Conservation (phyloP, 2,329 filamentous ascomycete species). For the Lachnellula suecica region DNA sequence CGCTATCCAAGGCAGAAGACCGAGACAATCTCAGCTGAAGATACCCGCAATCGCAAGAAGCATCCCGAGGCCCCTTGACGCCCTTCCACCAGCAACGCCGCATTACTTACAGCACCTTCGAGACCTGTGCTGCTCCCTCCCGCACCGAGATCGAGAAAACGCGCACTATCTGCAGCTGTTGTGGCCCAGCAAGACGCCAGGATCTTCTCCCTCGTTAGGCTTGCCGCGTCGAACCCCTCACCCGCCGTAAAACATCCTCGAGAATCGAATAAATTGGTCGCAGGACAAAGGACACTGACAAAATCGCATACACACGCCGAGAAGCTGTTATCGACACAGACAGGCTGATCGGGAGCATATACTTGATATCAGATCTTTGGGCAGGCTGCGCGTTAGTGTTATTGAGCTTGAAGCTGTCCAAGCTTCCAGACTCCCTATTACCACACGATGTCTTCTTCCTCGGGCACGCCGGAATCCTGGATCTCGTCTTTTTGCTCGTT, state of each 20-base stretch:
- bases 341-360: neutral
- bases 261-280: neutral
- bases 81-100: neutral
- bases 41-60: slow-evolving; percentile 1
- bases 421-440: neutral
- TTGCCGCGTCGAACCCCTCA: slow-evolving; percentile 1
- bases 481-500: slow-evolving; percentile 96
- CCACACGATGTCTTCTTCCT: slow-evolving; percentile 33
- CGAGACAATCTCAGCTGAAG: neutral
- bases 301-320: neutral
- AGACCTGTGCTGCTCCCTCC: neutral
- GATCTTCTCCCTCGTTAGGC: neutral
- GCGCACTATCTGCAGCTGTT: neutral
- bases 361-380: neutral
- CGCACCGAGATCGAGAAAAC: neutral
- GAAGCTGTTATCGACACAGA: neutral
- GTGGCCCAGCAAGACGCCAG: neutral
- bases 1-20: neutral
- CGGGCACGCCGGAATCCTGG: slow-evolving; percentile 72
- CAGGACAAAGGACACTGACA: neutral
- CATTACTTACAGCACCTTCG: neutral
- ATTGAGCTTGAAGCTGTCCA: slow-evolving; percentile 1
- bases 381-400: neutral
- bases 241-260: slow-evolving; percentile 1
- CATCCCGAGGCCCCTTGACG: neutral